These are phyloP conservation scores for Claviceps humidiphila DNA, from an alignment of 2,329 filamentous ascomycete species.

Conservation along the genomic window DNA sequence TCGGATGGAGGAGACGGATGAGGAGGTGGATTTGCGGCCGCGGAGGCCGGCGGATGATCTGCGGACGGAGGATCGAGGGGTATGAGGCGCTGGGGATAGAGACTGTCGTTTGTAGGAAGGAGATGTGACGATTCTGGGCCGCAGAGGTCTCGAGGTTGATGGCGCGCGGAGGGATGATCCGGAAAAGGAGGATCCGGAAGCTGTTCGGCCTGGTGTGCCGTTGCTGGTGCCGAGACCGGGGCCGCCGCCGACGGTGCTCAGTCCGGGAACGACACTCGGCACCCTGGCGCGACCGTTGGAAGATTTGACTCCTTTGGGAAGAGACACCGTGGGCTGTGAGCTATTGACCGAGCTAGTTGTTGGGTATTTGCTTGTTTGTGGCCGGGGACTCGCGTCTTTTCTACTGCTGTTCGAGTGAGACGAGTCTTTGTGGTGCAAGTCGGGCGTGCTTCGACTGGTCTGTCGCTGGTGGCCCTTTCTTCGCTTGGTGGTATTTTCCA, in stretches of 20 bases:
- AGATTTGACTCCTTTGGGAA: conserved; percentile 36
- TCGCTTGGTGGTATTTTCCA: conserved; percentile 44
- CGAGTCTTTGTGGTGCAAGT: conserved; percentile 37
- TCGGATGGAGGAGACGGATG: conserved; percentile 83
- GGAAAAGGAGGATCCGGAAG: conserved; percentile 12
- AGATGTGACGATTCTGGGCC: conserved; percentile 17
- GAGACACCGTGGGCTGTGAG: conserved; percentile 25
- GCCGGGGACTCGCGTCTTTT: conserved; percentile 43
- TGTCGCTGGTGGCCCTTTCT: conserved; percentile 34
- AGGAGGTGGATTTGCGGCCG: conserved; percentile 90
- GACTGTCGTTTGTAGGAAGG: conserved; percentile 59
- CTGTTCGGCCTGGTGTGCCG: conserved; percentile 10
- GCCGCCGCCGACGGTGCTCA: not conserved
- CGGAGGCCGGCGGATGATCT: conserved; percentile 72
- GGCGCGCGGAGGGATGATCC: conserved; percentile 10
- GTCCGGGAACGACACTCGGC: conserved; percentile 7
- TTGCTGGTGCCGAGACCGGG: not conserved
- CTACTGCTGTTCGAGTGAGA: conserved; percentile 26
- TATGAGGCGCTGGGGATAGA: conserved; percentile 73
- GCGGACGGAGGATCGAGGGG: conserved; percentile 74
- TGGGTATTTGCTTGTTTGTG: conserved; percentile 47
- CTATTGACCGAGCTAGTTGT: conserved; percentile 21
- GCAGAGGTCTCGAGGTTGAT: conserved; percentile 15
- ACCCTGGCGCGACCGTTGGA: conserved; percentile 33
- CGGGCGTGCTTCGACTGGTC: conserved; percentile 45